Evolutionary conservation across 2,329 filamentous ascomycete species (phyloP).

Genomic region (Colletotrichum somersetense): DNA sequence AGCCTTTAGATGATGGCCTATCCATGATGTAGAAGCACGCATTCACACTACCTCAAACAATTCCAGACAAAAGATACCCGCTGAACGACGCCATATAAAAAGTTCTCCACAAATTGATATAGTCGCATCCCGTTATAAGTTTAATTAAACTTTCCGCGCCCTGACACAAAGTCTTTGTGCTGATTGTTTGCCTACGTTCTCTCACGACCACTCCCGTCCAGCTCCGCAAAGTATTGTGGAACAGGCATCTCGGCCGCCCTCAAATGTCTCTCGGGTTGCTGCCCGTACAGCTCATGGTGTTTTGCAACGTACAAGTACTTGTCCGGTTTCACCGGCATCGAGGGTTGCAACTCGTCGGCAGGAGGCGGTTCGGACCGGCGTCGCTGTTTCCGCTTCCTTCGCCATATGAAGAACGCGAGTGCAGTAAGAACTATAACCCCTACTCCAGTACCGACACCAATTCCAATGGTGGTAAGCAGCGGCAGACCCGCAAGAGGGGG

Average conservation of each 20-base stretch:
- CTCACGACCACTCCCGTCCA: background rate
- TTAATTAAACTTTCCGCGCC: too few species aligned
- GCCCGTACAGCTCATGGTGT: conserved; percentile 3
- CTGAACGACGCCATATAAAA: background rate
- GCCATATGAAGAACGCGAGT: conserved; percentile 2
- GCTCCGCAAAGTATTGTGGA: conserved; percentile 3
- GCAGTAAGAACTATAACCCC: background rate
- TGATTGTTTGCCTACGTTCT: background rate
- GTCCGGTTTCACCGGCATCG: background rate
- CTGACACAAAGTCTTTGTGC: background rate
- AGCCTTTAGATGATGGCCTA: too few species aligned
- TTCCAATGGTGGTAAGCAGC: background rate
- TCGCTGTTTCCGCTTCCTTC: conserved; percentile 5
- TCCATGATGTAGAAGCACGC: too few species aligned
- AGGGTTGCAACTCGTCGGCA: background rate
- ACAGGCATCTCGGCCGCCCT: background rate
- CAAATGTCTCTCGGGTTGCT: background rate
- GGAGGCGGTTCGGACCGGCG: background rate
- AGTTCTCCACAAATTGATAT: background rate
- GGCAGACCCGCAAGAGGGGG: background rate
- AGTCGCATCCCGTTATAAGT: background rate
- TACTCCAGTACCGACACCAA: background rate
- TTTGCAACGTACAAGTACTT: background rate
- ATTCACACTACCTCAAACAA: too few species aligned
- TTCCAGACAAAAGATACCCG: too few species aligned